phyloP scores from a whole-genome alignment of 306 rosid species.

The Cyamopsis tetragonoloba region DNA sequence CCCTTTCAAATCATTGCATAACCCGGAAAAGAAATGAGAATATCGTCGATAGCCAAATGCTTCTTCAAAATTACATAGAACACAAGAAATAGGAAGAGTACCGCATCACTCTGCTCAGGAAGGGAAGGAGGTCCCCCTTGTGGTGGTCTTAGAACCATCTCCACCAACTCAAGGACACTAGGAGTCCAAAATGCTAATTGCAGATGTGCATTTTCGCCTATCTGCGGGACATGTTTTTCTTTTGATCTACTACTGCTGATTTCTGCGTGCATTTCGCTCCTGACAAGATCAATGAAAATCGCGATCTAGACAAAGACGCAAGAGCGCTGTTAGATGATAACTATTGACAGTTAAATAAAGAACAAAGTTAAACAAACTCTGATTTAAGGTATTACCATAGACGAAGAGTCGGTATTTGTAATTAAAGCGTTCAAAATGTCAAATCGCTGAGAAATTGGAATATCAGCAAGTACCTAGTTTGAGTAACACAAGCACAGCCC shows the following conservation, averaged over 20 bases:
- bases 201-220: slow-evolving; percentile 12
- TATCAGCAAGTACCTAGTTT: slow-evolving; percentile 66
- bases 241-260: slow-evolving; percentile 30
- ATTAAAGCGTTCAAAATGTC: slow-evolving; percentile 70
- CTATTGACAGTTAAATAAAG: background rate
- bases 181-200: slow-evolving; percentile 53
- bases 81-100: slow-evolving; percentile 33
- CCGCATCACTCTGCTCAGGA: slow-evolving; percentile 83
- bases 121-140: slow-evolving; percentile 90
- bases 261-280: slow-evolving; percentile 63
- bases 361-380: slow-evolving; percentile 3
- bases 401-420: slow-evolving; percentile 63
- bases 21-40: slow-evolving; percentile 1
- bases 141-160: slow-evolving; percentile 63
- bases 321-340: slow-evolving; percentile 26
- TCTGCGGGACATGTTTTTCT: slow-evolving; percentile 24
- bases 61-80: slow-evolving; percentile 9
- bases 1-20: background rate
- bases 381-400: slow-evolving; percentile 58
- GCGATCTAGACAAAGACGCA: slow-evolving; percentile 53
- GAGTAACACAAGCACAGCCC: slow-evolving; percentile 20
- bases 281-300: slow-evolving; percentile 68
- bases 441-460: slow-evolving; percentile 63
- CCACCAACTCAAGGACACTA: slow-evolving; percentile 62
- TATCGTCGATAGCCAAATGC: background rate